These are phyloP conservation scores for Sclerotiophoma versabilis DNA, from an alignment of 2,329 filamentous ascomycete species.

Conservation along the genomic window DNA sequence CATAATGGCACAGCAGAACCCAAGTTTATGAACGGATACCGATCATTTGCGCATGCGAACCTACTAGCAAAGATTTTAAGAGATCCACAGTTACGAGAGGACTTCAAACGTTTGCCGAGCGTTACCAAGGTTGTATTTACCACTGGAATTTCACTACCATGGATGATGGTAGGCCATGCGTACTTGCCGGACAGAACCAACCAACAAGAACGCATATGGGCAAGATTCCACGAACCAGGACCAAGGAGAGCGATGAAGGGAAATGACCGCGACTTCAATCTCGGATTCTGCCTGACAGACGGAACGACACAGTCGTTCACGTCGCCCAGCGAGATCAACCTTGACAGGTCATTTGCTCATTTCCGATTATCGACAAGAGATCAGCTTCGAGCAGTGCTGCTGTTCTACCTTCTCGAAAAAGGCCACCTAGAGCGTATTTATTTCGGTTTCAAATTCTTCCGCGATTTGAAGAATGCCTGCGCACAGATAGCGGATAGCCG, in stretches of 20 bases:
- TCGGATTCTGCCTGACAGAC: background rate
- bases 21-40: too few species aligned
- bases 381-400: background rate
- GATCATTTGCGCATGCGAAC: background rate
- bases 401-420: background rate
- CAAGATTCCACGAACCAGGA: too few species aligned
- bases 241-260: too few species aligned
- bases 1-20: too few species aligned
- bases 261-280: too few species aligned
- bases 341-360: background rate
- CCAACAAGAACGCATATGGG: background rate
- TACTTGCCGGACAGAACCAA: too few species aligned
- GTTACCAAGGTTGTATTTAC: background rate
- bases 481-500: background rate
- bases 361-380: background rate
- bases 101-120: background rate
- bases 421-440: background rate
- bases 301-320: background rate
- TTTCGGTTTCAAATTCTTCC: background rate
- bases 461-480: background rate
- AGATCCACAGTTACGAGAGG: too few species aligned
- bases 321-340: background rate
- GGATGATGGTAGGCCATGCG: too few species aligned
- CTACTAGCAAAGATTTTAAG: background rate
- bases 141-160: too few species aligned